A percentile compares a stretch with the other conserved stretches of the same genome.
Conservation (phyloP, 148 eudicot genomes). For the Cornus suecica region DNA sequence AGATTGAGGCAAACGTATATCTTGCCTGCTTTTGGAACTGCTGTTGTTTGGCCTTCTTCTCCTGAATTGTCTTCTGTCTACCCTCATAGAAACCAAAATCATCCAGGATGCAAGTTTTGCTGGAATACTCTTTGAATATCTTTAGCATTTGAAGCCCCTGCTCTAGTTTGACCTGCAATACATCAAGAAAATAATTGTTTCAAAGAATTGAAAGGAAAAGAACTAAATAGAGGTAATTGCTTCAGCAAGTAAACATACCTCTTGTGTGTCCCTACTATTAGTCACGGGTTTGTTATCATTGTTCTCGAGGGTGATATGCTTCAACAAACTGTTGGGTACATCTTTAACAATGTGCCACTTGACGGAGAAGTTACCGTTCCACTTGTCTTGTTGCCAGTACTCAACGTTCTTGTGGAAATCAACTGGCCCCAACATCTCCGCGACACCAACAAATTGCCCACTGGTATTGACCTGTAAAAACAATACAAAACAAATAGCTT, state of each 20-base stretch:
- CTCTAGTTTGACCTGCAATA: slow-evolving; percentile 59
- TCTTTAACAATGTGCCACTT: slow-evolving; percentile 92
- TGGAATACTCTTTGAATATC: slow-evolving; percentile 56
- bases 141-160: slow-evolving; percentile 67
- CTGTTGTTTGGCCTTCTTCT: slow-evolving; percentile 68
- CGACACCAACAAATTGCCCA: slow-evolving; percentile 85
- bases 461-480: slow-evolving; percentile 63
- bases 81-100: slow-evolving; percentile 78
- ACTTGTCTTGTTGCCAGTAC: slow-evolving; percentile 91
- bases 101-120: slow-evolving; percentile 61
- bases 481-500: not conserved
- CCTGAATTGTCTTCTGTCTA: slow-evolving; percentile 66
- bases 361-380: slow-evolving; percentile 73
- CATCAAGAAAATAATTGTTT: not conserved
- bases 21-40: slow-evolving; percentile 57
- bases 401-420: slow-evolving; percentile 74
- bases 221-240: not conserved
- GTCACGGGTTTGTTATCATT: slow-evolving; percentile 86
- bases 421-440: slow-evolving; percentile 78
- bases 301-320: slow-evolving; percentile 70
- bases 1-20: not conserved
- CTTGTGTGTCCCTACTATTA: slow-evolving; percentile 87
- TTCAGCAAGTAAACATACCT: slow-evolving; percentile 31
- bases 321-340: slow-evolving; percentile 73
- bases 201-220: not conserved